Conservation (phyloP, 805 yeast species). For the Lachancea quebecensis region DNA sequence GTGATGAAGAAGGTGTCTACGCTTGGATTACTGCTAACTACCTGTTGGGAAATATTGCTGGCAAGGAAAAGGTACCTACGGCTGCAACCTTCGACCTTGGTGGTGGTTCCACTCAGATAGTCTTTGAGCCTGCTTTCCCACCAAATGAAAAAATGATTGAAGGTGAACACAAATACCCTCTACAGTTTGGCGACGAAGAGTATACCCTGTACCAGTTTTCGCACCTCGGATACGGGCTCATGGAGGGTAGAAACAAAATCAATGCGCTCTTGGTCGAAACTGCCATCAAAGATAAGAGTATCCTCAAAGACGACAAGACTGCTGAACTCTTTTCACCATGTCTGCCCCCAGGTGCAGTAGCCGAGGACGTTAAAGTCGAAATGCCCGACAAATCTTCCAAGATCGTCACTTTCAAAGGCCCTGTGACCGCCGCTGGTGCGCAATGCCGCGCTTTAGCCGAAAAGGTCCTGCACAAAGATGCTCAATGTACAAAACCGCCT, state of each 20-base stretch:
- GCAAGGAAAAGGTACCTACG: slow-evolving; percentile 64
- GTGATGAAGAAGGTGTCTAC: slow-evolving; percentile 94
- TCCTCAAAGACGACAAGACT: slow-evolving; percentile 33
- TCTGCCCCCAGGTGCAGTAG: slow-evolving; percentile 66
- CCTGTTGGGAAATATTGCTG: slow-evolving; percentile 87
- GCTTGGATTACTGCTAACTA: slow-evolving; percentile 98
- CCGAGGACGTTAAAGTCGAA: slow-evolving; percentile 57
- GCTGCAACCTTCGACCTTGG: slow-evolving; percentile 98
- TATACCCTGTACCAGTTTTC: slow-evolving; percentile 87
- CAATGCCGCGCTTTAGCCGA: slow-evolving; percentile 88
- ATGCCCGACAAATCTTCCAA: slow-evolving; percentile 41
- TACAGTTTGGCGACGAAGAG: slow-evolving; percentile 73
- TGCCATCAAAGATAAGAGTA: slow-evolving; percentile 37
- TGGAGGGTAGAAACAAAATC: slow-evolving; percentile 85
- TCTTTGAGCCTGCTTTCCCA: slow-evolving; percentile 83
- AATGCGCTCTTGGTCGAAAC: slow-evolving; percentile 56
- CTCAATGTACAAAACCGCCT: slow-evolving; percentile 64
- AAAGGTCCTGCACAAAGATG: slow-evolving; percentile 72
- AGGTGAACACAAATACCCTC: slow-evolving; percentile 82
- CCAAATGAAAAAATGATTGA: slow-evolving; percentile 59
- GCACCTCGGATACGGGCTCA: slow-evolving; percentile 92
- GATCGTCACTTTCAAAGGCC: slow-evolving; percentile 59
- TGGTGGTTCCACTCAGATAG: slow-evolving; percentile 98
- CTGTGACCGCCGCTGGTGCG: slow-evolving; percentile 56
- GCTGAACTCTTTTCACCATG: slow-evolving; percentile 71